These are phyloP conservation scores for Zelopaecilomyces penicillatus DNA, from an alignment of 2,329 filamentous ascomycete species.

Conservation along the genomic window DNA sequence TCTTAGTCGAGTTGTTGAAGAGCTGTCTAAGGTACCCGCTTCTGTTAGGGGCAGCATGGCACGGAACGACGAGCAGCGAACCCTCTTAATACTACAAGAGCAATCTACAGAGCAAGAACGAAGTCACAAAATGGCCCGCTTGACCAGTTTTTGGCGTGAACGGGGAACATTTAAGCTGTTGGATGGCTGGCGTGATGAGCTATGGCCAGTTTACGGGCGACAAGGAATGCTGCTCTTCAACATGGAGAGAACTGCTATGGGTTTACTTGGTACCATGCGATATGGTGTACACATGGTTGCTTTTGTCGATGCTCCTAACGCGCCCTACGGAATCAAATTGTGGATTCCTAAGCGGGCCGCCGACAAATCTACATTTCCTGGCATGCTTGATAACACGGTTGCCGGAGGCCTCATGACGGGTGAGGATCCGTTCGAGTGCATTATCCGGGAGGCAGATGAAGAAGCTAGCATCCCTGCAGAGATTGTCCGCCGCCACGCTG, in stretches of 20 bases:
- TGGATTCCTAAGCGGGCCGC: constrained; percentile 76
- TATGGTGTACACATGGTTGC: constrained; percentile 79
- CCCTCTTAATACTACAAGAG: constrained; percentile 51
- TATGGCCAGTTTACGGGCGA: constrained; percentile 68
- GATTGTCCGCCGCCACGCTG: constrained; percentile 53
- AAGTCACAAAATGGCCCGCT: constrained; percentile 44
- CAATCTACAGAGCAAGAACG: constrained; percentile 54
- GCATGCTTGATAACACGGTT: constrained; percentile 94
- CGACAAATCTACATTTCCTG: constrained; percentile 76
- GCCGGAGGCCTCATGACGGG: constrained; percentile 71
- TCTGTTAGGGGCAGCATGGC: constrained; percentile 49
- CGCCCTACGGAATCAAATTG: constrained; percentile 55
- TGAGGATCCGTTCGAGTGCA: constrained; percentile 70
- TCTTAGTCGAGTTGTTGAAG: constrained; percentile 40
- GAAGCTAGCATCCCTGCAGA: constrained; percentile 73
- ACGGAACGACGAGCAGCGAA: constrained; percentile 51
- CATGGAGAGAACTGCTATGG: constrained; percentile 67
- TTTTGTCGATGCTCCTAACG: constrained; percentile 43
- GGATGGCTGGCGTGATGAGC: constrained; percentile 70
- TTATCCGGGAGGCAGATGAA: constrained; percentile 80
- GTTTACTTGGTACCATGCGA: constrained; percentile 65
- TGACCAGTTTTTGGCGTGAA: constrained; percentile 60
- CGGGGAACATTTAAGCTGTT: constrained; percentile 66
- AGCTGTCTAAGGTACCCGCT: constrained; percentile 39
- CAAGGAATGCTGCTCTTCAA: constrained; percentile 57